Conservation (phyloP, 345 rosid species). For the Hevea brasiliensis region DNA sequence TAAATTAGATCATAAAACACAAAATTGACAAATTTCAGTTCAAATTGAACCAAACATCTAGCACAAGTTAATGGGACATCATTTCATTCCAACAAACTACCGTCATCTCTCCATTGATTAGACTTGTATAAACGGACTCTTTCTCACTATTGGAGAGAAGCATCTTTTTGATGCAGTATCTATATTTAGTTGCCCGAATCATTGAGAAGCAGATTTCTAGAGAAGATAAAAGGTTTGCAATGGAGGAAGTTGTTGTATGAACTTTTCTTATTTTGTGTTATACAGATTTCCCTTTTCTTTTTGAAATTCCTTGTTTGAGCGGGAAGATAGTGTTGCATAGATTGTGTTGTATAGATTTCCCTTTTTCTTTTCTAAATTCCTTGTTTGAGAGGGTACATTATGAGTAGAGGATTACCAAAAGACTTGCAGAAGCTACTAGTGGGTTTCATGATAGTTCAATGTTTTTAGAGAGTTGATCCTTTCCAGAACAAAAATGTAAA, state of each 20-base stretch:
- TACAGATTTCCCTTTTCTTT: conserved; percentile 14
- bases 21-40: too few relatives aligned
- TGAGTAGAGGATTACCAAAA: background rate
- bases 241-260: conserved; percentile 18
- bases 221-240: conserved; percentile 12
- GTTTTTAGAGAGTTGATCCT: conserved; percentile 33
- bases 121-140: conserved; percentile 6
- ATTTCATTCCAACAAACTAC: too few relatives aligned
- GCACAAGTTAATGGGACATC: too few relatives aligned
- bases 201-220: too few relatives aligned
- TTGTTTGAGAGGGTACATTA: conserved; percentile 8
- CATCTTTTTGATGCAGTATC: conserved; percentile 16
- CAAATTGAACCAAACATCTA: too few relatives aligned
- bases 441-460: conserved; percentile 20
- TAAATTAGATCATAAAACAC: too few relatives aligned
- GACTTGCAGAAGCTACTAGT: conserved; percentile 21
- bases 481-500: conserved; percentile 41
- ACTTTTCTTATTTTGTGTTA: conserved; percentile 8
- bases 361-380: too few relatives aligned
- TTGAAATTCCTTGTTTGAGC: background rate
- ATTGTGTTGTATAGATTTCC: too few relatives aligned
- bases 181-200: conserved; percentile 15
- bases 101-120: too few relatives aligned
- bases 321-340: background rate
- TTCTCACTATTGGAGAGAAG: conserved; percentile 9